Evolutionary conservation across 352 stramenopile genomes (phyloP), one percentile per base, ranked within the genome.

Genomic region (Pythium phragmitis): DNA sequence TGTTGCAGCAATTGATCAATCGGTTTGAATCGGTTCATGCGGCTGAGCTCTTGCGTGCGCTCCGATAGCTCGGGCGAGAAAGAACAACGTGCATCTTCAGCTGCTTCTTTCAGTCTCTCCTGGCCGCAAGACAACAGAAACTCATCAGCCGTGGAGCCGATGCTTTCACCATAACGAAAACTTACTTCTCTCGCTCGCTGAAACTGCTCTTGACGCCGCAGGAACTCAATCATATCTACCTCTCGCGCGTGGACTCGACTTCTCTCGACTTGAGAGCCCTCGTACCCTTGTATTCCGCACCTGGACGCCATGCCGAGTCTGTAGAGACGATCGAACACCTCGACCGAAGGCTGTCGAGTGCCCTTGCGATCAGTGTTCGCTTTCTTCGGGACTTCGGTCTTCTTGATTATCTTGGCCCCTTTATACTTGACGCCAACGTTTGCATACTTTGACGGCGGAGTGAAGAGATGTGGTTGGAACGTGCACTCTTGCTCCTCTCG

Each of bases 401-500:
- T 34, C 19, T 26, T 16, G 17, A 13, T 19, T 57, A 19, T 36
- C 41, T 53, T 52, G 14, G 33, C 3, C 16, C 59, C 46, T 48
- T 19, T 49, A 42, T 59, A 68, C 21, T 34, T 59, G 2, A 55
- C 17, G 28, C 42, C 19, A 23, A 65, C 56, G 11, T 34, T 46
- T 13, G 23, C 12, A 23, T 43, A 23, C 56, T 50, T 30, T 50
- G 43, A 23, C 13, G 48, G n/a, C 1, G 62, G 52, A 13, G 69
- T 36, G 34, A 72, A 54, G 23, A 79, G 57, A 4, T 45, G 45
- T 1, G 73, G 73, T 4, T 69, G 69, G 60, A 84, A 87, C 3
- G 63, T 77, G 61, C 77, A 84, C 46, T 77, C 61, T 1, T 51
- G 39, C 6, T 58, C 45, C 34, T 78, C 65, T 46, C 69, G 46